Base-by-base conservation (phyloP, 495 filamentous ascomycete genomes). In the Aspergillus nidulans region DNA sequence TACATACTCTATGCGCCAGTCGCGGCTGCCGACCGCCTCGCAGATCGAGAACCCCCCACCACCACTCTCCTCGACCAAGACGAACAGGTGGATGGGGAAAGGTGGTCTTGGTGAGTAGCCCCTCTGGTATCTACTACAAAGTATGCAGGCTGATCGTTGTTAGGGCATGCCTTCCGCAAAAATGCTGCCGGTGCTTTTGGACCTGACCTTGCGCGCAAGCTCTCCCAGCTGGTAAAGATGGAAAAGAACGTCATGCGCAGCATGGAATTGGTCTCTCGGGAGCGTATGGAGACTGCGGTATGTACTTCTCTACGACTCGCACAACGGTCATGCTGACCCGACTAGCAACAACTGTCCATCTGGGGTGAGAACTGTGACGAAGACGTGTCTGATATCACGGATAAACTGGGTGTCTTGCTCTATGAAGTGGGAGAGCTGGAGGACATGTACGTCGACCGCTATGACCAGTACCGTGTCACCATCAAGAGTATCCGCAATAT, bases 181-280 rank as follows among this genome's bases (percentile, higher is more conserved):
- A 89, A 88, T 51, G 80, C 91, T 48, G 92, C 92, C 53, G 94
- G 94, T 54, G 89, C 91, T 65, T 97, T 95, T 71, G 95, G 94
- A 53, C 95, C 94, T 53, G 94, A 98, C 53, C 86, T 98, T 26
- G 87, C 95, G 50, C 92, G 94, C 80, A 98, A 98, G 83, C 84
- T 98, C 52, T 86, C 92, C 23, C 90, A 95, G 79, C 83, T 98
- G 32, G 94, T 98, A 56, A 97, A 98, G 80, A 97, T 98, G 95
- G 94, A 98, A 77, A 98, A 98, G 87, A 97, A 98, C 66, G 87
- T 95, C 44, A 98, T 98, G 94, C 89, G 94, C 65, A 96, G 91
- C 69, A 85, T 98, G 82, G 94, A 97, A 70, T 78, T 92, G 49
- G 94, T 97, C 38, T 89, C 91, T 28, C 84, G 90, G 60, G 94